These are phyloP conservation scores for Amylocarpus encephaloides DNA, from an alignment of 2,329 filamentous ascomycete species.

Conservation along the genomic window DNA sequence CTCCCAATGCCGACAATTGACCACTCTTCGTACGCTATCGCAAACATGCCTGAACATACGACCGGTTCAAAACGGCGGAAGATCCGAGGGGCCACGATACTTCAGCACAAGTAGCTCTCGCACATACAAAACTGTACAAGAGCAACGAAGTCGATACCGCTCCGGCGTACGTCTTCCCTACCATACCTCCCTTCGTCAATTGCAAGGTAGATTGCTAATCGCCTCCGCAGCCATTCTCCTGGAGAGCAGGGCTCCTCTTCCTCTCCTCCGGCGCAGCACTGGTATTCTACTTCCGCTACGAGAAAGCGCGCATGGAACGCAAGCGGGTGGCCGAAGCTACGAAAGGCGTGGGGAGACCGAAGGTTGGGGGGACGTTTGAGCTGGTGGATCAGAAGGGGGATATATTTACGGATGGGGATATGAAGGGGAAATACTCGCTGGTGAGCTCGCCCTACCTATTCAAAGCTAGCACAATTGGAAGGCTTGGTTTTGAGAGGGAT, in stretches of 20 bases:
- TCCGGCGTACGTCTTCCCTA: constrained; percentile 25
- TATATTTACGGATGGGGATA: constrained; percentile 68
- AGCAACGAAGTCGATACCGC: constrained; percentile 26
- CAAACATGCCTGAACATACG: neutral
- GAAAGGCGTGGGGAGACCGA: constrained; percentile 87
- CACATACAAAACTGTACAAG: constrained; percentile 30
- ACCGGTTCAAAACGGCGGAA: neutral
- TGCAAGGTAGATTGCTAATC: neutral
- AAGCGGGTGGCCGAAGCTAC: constrained; percentile 84
- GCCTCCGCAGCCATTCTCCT: constrained; percentile 89
- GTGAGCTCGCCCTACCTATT: constrained; percentile 41
- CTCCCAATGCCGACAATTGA: constrained; percentile 12
- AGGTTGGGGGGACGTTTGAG: constrained; percentile 83
- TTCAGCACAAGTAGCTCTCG: constrained; percentile 11
- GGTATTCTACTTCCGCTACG: constrained; percentile 85
- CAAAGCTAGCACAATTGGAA: neutral
- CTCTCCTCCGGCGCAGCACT: constrained; percentile 69
- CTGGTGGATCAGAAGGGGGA: constrained; percentile 77
- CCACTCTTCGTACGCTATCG: constrained; percentile 3
- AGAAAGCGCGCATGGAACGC: constrained; percentile 86
- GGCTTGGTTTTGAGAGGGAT: neutral
- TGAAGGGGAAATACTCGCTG: constrained; percentile 81
- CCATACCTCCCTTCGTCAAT: too few species aligned
- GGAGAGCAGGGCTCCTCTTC: constrained; percentile 84
- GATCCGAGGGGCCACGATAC: constrained; percentile 1